phyloP scores from a whole-genome alignment of 1,284 basidiomycete species.

The Austroboletus novae-zelandiae region DNA sequence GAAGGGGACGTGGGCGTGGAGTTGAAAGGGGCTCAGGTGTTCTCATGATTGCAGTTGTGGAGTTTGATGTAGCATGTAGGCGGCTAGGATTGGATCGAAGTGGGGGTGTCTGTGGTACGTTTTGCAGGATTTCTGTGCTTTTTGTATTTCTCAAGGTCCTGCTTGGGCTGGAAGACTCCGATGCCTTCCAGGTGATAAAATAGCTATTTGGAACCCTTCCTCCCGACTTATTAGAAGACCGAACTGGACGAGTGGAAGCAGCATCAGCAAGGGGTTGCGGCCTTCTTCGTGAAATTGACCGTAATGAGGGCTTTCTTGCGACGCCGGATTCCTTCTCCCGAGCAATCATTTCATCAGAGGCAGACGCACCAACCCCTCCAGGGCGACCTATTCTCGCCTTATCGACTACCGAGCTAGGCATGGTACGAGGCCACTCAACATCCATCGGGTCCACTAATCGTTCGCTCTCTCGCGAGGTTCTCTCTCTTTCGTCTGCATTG shows the following conservation, averaged over 20 bases:
- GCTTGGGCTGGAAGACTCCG: conserved; percentile 17
- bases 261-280: conserved; percentile 14
- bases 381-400: conserved; percentile 18
- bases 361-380: conserved; percentile 12
- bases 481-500: conserved; percentile 27
- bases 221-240: conserved; percentile 15
- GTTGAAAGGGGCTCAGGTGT: conserved; percentile 19
- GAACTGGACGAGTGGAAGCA: conserved; percentile 14
- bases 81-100: conserved; percentile 33
- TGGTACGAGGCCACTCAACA: conserved; percentile 17
- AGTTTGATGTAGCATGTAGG: conserved; percentile 20
- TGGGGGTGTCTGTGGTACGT: conserved; percentile 9
- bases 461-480: conserved; percentile 24
- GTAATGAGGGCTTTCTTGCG: conserved; percentile 16
- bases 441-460: conserved; percentile 21
- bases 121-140: conserved; percentile 30
- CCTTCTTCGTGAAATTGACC: conserved; percentile 23
- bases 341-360: conserved; percentile 21
- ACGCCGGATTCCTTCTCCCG: conserved; percentile 20
- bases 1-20: conserved; percentile 29
- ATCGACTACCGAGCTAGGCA: conserved; percentile 14
- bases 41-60: conserved; percentile 14
- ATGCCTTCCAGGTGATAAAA: conserved; percentile 23
- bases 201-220: conserved; percentile 25
- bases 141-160: conserved; percentile 26